Conservation (phyloP, 2,329 filamentous ascomycete species). For the Xylariales sp. region DNA sequence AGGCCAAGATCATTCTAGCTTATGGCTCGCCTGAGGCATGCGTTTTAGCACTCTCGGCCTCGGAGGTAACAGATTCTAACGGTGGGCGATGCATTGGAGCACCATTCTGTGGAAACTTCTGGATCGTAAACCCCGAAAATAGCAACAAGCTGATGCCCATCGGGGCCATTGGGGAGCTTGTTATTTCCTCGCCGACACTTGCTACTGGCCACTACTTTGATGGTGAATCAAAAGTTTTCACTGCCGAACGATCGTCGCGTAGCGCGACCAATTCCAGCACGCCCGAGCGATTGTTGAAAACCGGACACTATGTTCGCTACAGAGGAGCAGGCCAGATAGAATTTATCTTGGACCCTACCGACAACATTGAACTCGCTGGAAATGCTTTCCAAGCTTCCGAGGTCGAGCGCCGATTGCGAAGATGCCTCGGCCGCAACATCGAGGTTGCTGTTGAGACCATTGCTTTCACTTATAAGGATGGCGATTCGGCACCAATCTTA, state of each 20-base stretch:
- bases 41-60: conserved; percentile 45
- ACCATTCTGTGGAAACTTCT: conserved; percentile 44
- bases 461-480: conserved; percentile 33
- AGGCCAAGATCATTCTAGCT: conserved; percentile 41
- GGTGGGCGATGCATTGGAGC: conserved; percentile 39
- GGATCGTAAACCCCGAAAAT: conserved; percentile 50
- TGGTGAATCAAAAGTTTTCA: conserved; percentile 16
- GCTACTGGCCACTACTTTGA: conserved; percentile 32
- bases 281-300: conserved; percentile 35
- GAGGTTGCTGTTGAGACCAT: conserved; percentile 47
- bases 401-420: conserved; percentile 43
- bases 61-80: conserved; percentile 32
- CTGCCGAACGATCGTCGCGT: neutral
- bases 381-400: conserved; percentile 35
- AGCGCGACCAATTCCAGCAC: conserved; percentile 2
- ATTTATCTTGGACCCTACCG: conserved; percentile 39
- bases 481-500: conserved; percentile 30
- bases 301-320: conserved; percentile 46
- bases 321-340: conserved; percentile 43
- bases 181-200: conserved; percentile 53
- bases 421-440: conserved; percentile 38
- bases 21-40: conserved; percentile 49
- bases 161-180: conserved; percentile 53
- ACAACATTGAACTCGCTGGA: conserved; percentile 35
- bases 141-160: conserved; percentile 45